These are phyloP conservation scores for Erythrobasidium hasegawianum DNA, from an alignment of 1,284 basidiomycete species.

Conservation along the genomic window DNA sequence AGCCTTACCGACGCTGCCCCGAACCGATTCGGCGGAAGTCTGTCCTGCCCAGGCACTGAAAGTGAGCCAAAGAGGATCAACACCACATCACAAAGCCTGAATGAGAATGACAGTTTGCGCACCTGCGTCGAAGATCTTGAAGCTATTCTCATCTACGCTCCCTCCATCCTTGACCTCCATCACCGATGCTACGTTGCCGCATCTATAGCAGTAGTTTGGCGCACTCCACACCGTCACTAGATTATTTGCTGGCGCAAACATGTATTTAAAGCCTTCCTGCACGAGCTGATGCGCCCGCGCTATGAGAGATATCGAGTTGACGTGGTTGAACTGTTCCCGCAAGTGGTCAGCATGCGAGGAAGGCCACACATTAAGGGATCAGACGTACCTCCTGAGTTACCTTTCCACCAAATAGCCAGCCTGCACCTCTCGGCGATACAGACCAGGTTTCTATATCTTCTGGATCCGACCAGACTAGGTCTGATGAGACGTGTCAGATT, in stretches of 20 bases:
- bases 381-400: conserved; percentile 75
- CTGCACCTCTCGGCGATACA: conserved; percentile 87
- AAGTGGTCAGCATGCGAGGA: too few species aligned
- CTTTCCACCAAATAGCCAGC: conserved; percentile 87
- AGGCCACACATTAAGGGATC: too few species aligned
- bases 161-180: conserved; percentile 46
- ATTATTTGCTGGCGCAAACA: conserved; percentile 90
- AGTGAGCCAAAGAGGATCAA: too few species aligned
- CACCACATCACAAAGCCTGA: too few species aligned
- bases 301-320: conserved; percentile 89
- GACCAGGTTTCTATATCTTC: conserved; percentile 95
- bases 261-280: conserved; percentile 94
- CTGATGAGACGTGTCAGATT: conserved; percentile 51
- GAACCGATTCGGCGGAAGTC: conserved; percentile 33
- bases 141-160: conserved; percentile 46
- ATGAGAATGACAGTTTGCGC: too few species aligned
- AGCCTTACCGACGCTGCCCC: conserved; percentile 35
- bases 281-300: conserved; percentile 96
- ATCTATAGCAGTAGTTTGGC: conserved; percentile 92
- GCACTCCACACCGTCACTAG: conserved; percentile 99
- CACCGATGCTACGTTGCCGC: conserved; percentile 49
- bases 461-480: conserved; percentile 97
- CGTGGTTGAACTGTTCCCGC: conserved; percentile 90
- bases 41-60: conserved; percentile 38
- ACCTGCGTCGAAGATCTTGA: conserved; percentile 52